These are phyloP conservation scores for Flagelloscypha sp. DNA, from an alignment of 768 basidiomycete genomes.

Conservation along the genomic window DNA sequence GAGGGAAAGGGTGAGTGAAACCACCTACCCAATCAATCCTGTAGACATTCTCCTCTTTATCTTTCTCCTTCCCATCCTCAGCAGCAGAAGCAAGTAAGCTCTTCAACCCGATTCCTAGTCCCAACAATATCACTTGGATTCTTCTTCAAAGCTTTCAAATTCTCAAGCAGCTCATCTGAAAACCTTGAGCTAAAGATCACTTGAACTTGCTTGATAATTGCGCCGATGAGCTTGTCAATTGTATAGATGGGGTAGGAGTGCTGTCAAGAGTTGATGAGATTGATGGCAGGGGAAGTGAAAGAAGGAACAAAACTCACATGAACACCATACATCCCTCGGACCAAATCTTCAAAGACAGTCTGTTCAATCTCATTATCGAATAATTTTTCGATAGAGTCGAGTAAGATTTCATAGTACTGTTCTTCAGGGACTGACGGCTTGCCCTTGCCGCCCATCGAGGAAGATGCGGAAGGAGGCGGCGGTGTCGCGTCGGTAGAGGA, in stretches of 20 bases:
- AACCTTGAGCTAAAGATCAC: background rate
- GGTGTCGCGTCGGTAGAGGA: conserved; percentile 15
- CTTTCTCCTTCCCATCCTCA: conserved; percentile 64
- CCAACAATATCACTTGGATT: conserved; percentile 52
- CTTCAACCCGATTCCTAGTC: too few relatives aligned
- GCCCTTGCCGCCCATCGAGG: conserved; percentile 20
- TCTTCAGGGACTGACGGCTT: conserved; percentile 38
- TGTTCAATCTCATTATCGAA: conserved; percentile 93
- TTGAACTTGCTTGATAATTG: conserved; percentile 79
- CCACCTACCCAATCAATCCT: conserved; percentile 68
- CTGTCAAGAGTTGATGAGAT: conserved; percentile 22
- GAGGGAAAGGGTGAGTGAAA: background rate
- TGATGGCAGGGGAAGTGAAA: background rate
- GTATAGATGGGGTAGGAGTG: conserved; percentile 88
- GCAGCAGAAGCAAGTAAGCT: too few relatives aligned
- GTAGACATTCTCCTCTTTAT: conserved; percentile 73
- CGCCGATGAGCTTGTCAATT: conserved; percentile 82
- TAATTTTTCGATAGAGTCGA: conserved; percentile 81
- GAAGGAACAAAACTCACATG: conserved; percentile 35
- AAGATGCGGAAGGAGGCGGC: conserved; percentile 20
- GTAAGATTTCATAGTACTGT: conserved; percentile 74
- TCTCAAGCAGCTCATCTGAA: conserved; percentile 59
- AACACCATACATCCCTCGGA: conserved; percentile 81
- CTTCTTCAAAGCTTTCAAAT: conserved; percentile 66
- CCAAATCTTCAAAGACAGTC: conserved; percentile 80